Base-by-base conservation (phyloP, 2,329 filamentous ascomycete species). In the Arthrobotrys iridis region DNA sequence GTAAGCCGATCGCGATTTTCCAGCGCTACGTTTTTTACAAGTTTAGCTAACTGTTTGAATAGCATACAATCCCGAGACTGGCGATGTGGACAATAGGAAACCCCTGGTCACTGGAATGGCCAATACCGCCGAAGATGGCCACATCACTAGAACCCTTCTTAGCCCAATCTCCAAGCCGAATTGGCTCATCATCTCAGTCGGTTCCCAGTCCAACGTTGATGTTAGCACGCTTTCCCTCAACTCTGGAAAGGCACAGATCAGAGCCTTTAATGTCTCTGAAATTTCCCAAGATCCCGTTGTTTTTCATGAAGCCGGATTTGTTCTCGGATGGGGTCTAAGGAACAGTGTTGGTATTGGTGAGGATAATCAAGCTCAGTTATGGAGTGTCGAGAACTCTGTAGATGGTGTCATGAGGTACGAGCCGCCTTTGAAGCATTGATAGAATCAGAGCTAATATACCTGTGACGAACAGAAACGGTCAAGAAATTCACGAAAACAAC, bases 331-430 rank as follows among this genome's bases (percentile, higher is more conserved):
- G 89, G 91, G 91, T 13, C 83, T 93, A 57, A 85, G 90, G 41
- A 93, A 93, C 81, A 88, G 89, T 0, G 90, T 92, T 4, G 91
- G 90, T 10, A 82, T 93, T 1, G 88, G 84, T 20, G 89, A 91
- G 80, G 85, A 91, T 59, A 72, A 57, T 18, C 20, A 41, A 33
- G 70, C 86, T 20, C 85, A 84, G 26, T 83, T 88, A 66, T 88
- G 85, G 82, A 84, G 83, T 24, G 89, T 93, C 4, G 91, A 93
- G 81, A 93, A 93, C 81, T 89, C 87, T 1, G 88, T 88, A 6
- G 90, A 92, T 80, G 81, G 90, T 35, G 83, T 92, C 13, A 82
- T 82, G n/a, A 85, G 90, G 45, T 75, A 75, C 6, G 33, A 37
- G 11, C 18, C 15, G 40, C 2, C 18, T 20, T 52, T 37, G 41